Evolutionary conservation across 192 early-diverging fungal species (phyloP).

Genomic region (Coemansia sp.): DNA sequence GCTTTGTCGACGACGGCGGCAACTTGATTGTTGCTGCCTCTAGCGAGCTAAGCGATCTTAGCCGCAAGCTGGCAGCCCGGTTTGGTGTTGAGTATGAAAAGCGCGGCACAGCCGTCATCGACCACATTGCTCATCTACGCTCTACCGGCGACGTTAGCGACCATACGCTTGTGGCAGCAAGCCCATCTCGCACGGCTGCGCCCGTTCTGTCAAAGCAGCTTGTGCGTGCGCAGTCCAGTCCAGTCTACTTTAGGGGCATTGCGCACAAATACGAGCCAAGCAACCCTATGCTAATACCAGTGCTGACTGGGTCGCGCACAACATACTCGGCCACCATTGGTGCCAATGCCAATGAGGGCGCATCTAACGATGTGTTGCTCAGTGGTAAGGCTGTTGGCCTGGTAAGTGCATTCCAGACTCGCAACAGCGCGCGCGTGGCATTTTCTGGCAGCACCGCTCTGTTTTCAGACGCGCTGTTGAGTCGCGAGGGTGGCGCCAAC

Average conservation of each 20-base stretch:
- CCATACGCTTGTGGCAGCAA: slow-evolving; percentile 58
- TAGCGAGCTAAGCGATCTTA: slow-evolving; percentile 59
- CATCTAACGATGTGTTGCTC: slow-evolving; percentile 33
- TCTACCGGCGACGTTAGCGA: slow-evolving; percentile 42
- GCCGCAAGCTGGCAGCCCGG: slow-evolving; percentile 83
- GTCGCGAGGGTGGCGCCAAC: slow-evolving; percentile 56
- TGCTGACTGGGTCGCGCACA: slow-evolving; percentile 57
- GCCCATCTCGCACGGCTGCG: slow-evolving; percentile 38
- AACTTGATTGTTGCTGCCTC: slow-evolving; percentile 79
- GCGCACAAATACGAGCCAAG: slow-evolving; percentile 66
- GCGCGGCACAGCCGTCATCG: slow-evolving; percentile 64
- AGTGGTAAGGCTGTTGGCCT: slow-evolving; percentile 65
- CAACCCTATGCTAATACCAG: slow-evolving; percentile 64
- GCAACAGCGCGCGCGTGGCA: slow-evolving; percentile 82
- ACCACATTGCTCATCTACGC: slow-evolving; percentile 62
- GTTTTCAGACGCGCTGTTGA: slow-evolving; percentile 73
- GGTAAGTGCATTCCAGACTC: slow-evolving; percentile 83
- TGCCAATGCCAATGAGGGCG: background rate
- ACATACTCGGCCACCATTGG: slow-evolving; percentile 57
- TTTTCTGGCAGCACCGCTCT: slow-evolving; percentile 80
- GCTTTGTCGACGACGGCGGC: slow-evolving; percentile 88
- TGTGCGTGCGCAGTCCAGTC: background rate
- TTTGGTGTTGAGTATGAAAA: slow-evolving; percentile 86
- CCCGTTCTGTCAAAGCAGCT: slow-evolving; percentile 31
- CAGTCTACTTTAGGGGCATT: slow-evolving; percentile 70